These are phyloP conservation scores for Perkinsus olseni DNA, from an alignment of 169 alveolate species.

Conservation along the genomic window DNA sequence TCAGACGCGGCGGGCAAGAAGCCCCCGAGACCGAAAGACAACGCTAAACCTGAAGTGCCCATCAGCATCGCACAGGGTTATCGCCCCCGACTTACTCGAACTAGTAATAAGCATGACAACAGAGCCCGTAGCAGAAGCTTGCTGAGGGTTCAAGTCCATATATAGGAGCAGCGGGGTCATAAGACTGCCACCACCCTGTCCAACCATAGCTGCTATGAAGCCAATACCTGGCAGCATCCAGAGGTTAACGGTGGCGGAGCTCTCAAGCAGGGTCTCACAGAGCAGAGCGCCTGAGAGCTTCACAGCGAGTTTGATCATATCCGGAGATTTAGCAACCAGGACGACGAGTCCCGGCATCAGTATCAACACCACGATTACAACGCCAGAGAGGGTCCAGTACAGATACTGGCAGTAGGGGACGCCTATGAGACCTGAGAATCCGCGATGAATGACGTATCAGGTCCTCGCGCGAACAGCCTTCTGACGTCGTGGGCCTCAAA, in stretches of 20 bases:
- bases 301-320: not conserved
- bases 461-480: too few species aligned
- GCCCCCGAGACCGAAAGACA: not conserved
- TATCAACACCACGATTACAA: not conserved
- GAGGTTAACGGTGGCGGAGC: not conserved
- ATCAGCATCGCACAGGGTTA: not conserved
- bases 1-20: not conserved
- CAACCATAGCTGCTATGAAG: not conserved
- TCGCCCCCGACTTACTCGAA: not conserved
- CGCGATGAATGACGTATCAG: not conserved
- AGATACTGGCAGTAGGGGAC: not conserved
- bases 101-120: not conserved
- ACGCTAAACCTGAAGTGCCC: not conserved
- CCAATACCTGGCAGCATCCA: not conserved
- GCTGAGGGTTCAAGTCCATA: not conserved
- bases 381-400: not conserved
- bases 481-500: too few species aligned
- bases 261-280: not conserved
- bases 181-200: not conserved
- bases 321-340: not conserved
- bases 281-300: not conserved
- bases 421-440: not conserved
- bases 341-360: not conserved
- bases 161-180: not conserved
- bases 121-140: not conserved